Evolutionary conservation across 202 grass and related monocot species (phyloP), one percentile per base, ranked within the genome.

Genomic region (Dendrocalamus latiflorus): DNA sequence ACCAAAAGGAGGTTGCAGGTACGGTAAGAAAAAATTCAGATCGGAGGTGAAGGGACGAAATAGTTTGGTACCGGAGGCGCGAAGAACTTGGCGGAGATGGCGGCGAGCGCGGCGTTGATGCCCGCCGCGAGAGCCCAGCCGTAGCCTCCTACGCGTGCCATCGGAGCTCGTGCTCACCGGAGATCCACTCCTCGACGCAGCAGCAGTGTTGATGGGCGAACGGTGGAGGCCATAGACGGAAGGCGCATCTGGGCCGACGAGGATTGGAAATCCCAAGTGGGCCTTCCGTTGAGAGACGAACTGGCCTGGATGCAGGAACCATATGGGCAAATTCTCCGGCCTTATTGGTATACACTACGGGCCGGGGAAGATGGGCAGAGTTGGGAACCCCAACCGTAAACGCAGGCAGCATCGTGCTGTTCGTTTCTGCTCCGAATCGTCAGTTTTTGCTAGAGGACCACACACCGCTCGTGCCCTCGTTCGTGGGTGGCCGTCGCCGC

Each of bases 21-120:
- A 71, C 9, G 54, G 54, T n/a, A n/a, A n/a, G n/a, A n/a, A n/a
- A 16, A 25, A 3, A 2, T 14, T 74, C 50, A n/a, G 74, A 90
- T 83, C 49, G 33, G 51, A 47, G 15, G 10, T 34, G 5, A 18
- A 34, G 51, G 21, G 50, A 18, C 13, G 6, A 18, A 7, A 5
- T 55, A 34, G 34, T 34, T 6, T 9, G 12, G 44, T 89, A 98
- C 89, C 89, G 70, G 91, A 70, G 89, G 86, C 54, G 70, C 28
- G 75, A 96, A 84, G 68, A 95, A 86, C 76, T 99, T 99, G 53
- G 96, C 93, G 28, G 88, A 92, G 78, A 99, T 77, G 78, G 96
- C 93, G 28, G 96, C 85, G 6, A 99, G 83, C 76, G 93, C 89
- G 18, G 96, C 93, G 67, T 89, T 99, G 66, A 94, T 30, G 39